Evolutionary conservation across 148 eudicot genomes (phyloP), one percentile per base, ranked within the genome.

Genomic region (Rhododendron ferrugineum): DNA sequence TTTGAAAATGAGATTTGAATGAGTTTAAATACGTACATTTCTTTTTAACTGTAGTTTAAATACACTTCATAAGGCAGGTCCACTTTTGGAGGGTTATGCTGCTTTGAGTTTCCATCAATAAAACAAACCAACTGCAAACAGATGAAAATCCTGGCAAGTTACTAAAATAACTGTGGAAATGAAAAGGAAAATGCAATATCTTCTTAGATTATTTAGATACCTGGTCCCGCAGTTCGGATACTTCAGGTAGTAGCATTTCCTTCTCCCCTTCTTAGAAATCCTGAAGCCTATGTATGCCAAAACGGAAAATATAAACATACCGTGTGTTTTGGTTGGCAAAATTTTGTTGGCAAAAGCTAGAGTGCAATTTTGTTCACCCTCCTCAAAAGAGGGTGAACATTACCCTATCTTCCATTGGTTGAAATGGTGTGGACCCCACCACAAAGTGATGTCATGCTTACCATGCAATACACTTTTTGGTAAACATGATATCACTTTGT

Each of bases 251-350:
- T 82, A 97, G 85, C 87, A 95, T 89, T 72, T 94, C 99, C 85
- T 96, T 93, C 90, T 97, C 99, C 60, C 99, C 99, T 90, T 97
- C 98, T 91, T 95, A 94, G 73, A 95, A 97, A 84, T 94, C 99
- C 87, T 97, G 99, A 88, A 84, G 93, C 72, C 99, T 95, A 64
- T 1, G 73, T 77, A 23, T 66, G 50, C 80, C 62, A 83, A 78
- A 79, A 87, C 66, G 6, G 86, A 73, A 86, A 75, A 26, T 36
- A 16, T 32, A 50, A 86, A 78, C 13, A 40, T 74, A 58, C 40
- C 0, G 22, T 15, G 20, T 54, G n/a, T 20, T 50, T 18, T 52
- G 30, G 11, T 75, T 23, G 18, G 60, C 30, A 42, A 56, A 62
- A 10, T 68, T 32, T 44, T 36, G 64, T 72, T 22, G 42, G 18